Evolutionary conservation across 768 basidiomycete genomes (phyloP), one percentile per base, ranked within the genome.

Genomic region (Lanmaoa pseudosensibilis): DNA sequence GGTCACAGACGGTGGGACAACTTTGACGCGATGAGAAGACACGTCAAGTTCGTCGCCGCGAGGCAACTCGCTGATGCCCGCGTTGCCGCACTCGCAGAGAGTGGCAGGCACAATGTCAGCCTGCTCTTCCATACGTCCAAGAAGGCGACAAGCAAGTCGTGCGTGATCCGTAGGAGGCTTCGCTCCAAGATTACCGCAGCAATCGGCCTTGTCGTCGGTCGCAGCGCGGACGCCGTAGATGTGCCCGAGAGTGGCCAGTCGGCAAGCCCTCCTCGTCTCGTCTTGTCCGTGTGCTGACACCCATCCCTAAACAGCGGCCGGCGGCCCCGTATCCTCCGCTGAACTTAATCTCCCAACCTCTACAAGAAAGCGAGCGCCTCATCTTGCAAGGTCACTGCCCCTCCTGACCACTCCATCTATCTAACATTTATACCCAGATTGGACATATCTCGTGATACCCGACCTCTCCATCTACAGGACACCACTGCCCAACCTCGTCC

Each of bases 381-480:
- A 36, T 65, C 11, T 33, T 65, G 16, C 50, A 59, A 65, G 69
- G 71, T 71, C 32, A 32, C 12, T 50, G 2, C 21, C 9, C 48
- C 18, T 21, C 40, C 40, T 40, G 2, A n/a, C 9, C 27, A n/a
- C 19, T 12, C 4, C 25, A 25, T 34, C 27, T n/a, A 16, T 46
- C 55, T 64, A 10, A 59, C 41, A 12, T 3, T 0, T 5, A 16
- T 7, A 32, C 23, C 5, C 23, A 71, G 71, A 48, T 36, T 71
- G 71, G 70, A 65, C 68, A 37, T 72, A 70, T 48, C 54, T 72
- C 19, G 58, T 69, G 23, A 23, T 59, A 16, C 71, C 71, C 19
- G 39, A 51, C 32, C 57, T 70, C 30, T n/a, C 60, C 47, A 45
- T 62, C 2, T 73, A 69, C 47, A 71, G 38, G 45, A 61, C 52